A percentile compares a stretch with the other conserved stretches of the same genome.
Conservation (phyloP, 139 green algal species). For the Coelastrella sp. region DNA sequence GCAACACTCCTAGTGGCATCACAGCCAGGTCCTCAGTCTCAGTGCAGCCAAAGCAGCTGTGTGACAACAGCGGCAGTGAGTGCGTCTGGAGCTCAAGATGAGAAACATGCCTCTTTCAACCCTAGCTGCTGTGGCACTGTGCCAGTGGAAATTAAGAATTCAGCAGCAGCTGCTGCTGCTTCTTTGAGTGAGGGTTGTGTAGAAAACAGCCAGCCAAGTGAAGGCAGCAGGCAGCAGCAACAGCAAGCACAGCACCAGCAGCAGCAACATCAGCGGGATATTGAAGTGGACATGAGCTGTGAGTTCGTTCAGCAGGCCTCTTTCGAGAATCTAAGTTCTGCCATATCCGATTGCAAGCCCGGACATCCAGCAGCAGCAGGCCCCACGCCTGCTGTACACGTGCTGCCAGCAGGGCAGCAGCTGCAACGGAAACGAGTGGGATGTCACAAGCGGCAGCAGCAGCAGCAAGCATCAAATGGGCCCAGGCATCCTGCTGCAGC, state of each 20-base stretch:
- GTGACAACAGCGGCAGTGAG: conserved; percentile 6
- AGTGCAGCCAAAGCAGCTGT: conserved; percentile 10
- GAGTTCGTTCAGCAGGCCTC: not conserved
- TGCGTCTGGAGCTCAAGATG: not conserved
- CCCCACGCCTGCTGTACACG: not conserved
- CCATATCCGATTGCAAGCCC: not conserved
- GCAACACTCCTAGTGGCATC: not conserved
- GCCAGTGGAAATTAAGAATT: too few species aligned
- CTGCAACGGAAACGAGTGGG: not conserved
- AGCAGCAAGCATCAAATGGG: not conserved
- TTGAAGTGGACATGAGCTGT: not conserved
- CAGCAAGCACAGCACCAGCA: not conserved
- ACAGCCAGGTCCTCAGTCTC: not conserved
- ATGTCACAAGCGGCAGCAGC: not conserved
- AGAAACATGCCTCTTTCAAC: too few species aligned
- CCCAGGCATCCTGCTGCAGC: not conserved
- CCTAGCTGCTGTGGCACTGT: too few species aligned
- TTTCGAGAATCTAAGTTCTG: not conserved
- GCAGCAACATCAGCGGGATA: not conserved
- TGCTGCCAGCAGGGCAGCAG: not conserved
- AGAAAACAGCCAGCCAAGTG: too few species aligned
- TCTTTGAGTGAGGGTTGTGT: not conserved
- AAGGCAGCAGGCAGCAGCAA: not conserved
- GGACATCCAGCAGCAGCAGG: not conserved
- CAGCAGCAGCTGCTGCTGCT: not conserved